Percentiles rank a stretch among this genome's conserved stretches.
These are phyloP conservation scores for Bremia lactucae DNA, from an alignment of 352 stramenopile species.

Conservation along the genomic window DNA sequence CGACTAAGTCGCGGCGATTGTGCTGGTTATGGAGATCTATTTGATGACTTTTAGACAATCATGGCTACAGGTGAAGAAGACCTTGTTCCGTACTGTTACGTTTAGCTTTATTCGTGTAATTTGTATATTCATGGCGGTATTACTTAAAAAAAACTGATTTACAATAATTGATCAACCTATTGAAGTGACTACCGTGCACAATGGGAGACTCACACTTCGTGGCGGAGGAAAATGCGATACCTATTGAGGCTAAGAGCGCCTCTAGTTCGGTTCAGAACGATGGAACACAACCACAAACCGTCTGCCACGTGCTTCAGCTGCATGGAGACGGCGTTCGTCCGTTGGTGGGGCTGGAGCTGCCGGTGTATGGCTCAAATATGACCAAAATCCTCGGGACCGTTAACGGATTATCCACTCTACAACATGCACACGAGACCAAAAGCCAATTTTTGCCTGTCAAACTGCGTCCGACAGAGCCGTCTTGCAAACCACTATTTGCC, in stretches of 20 bases:
- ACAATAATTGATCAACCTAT: too few relatives aligned
- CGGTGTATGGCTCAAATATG: conserved; percentile 43
- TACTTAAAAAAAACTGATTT: too few relatives aligned
- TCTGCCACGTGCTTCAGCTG: conserved; percentile 23
- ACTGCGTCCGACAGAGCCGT: conserved; percentile 59
- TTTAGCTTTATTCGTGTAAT: too few relatives aligned
- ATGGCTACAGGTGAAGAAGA: too few relatives aligned
- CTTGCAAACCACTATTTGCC: conserved; percentile 74
- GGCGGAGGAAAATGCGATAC: too few relatives aligned
- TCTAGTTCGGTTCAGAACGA: too few relatives aligned
- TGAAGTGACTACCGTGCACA: too few relatives aligned
- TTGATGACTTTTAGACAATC: conserved; percentile 29
- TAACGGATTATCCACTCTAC: conserved; percentile 39
- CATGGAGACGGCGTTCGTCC: conserved; percentile 23
- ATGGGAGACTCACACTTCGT: too few relatives aligned
- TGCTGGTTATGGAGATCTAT: conserved; percentile 7
- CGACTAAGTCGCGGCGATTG: conserved; percentile 23
- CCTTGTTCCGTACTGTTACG: too few relatives aligned
- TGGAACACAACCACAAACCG: too few relatives aligned
- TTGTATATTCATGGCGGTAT: too few relatives aligned
- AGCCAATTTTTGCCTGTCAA: conserved; percentile 73
- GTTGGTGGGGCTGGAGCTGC: conserved; percentile 56
- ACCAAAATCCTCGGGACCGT: conserved; percentile 45
- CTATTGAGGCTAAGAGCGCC: too few relatives aligned
- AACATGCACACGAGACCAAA: conserved; percentile 59